Evolutionary conservation across 345 rosid species (phyloP), one percentile per base, ranked within the genome.

Genomic region (Sapria himalayana): DNA sequence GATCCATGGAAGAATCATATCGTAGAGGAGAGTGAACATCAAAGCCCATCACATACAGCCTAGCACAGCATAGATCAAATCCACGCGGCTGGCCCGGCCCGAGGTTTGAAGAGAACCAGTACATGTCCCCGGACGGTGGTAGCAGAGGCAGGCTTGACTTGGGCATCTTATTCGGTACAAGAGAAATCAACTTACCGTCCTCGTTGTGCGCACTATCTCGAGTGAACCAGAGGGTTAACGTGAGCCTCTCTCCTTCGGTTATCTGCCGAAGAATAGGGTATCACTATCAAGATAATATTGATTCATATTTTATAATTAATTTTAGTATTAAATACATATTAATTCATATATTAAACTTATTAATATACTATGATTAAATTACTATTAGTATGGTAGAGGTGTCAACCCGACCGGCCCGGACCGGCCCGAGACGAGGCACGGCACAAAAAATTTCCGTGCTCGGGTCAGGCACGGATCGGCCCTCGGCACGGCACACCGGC

Each of bases 191-290:
- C 62, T 82, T 79, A 22, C 67, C 65, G 62, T 82, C 95, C 53
- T 89, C 92, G 21, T 79, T 79, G 38, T 89, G 81, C 13, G 67
- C 61, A 47, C 81, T 57, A 54, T 79, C 71, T 24, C 86, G 92
- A 54, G 78, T 82, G 65, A 82, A 82, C 93, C 93, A 89, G 12
- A 89, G 39, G 0, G 95, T 69, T 49, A 89, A 91, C 11, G 95
- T 82, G 46, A 79, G 62, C 52, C 98, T 75, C 60, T 89, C 98
- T 46, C 98, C 92, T 9, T 62, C 61, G 1, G 51, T 70, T 41
- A 89, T 68, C 97, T 76, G 67, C 34, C 24, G 43, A 39, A 59
- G 33, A n/a, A n/a, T n/a, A n/a, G n/a, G n/a, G n/a, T n/a, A n/a
- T n/a, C n/a, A n/a, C n/a, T n/a, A n/a, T n/a, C n/a, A n/a, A n/a